Percentiles rank a stretch among this genome's conserved stretches.
Evolutionary conservation across 805 yeast species (phyloP).

Genomic region (Yamadazyma nakazawae): DNA sequence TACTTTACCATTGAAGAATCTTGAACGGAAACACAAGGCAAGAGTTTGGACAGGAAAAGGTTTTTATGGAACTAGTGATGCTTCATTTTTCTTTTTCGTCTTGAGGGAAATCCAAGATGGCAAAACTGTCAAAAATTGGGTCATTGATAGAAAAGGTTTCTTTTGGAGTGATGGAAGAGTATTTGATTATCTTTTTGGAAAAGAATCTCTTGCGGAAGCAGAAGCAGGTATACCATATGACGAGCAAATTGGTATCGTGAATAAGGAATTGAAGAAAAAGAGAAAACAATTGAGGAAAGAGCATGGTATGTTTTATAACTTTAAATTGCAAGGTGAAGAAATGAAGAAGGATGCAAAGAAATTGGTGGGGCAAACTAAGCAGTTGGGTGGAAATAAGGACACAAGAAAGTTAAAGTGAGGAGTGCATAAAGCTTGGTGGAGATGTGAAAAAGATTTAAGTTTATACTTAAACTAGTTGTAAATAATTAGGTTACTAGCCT

Average conservation of each 20-base stretch:
- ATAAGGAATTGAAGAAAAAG: conserved; percentile 46
- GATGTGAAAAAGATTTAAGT: too few relatives aligned
- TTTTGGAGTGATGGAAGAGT: conserved; percentile 93
- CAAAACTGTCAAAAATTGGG: conserved; percentile 52
- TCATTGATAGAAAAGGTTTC: conserved; percentile 81
- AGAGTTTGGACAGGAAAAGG: conserved; percentile 87
- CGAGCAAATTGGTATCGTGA: conserved; percentile 50
- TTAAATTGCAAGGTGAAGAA: conserved; percentile 41
- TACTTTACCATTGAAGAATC: conserved; percentile 56
- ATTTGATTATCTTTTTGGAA: conserved; percentile 77
- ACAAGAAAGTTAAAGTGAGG: conserved; percentile 3
- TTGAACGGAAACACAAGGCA: conserved; percentile 56
- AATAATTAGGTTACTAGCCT: neutral
- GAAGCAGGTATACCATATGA: conserved; percentile 67
- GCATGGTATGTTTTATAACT: conserved; percentile 59
- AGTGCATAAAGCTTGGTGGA: too few relatives aligned
- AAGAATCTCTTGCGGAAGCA: conserved; percentile 72
- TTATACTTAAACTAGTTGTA: neutral
- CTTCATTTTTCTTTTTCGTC: conserved; percentile 68
- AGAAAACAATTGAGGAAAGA: conserved; percentile 49
- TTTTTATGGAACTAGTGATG: conserved; percentile 78
- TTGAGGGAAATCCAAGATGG: conserved; percentile 50
- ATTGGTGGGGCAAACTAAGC: neutral
- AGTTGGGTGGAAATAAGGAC: neutral
- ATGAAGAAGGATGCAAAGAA: conserved; percentile 25